Base-by-base conservation (phyloP, 2,329 filamentous ascomycete species). In the Neospermospora avenae region DNA sequence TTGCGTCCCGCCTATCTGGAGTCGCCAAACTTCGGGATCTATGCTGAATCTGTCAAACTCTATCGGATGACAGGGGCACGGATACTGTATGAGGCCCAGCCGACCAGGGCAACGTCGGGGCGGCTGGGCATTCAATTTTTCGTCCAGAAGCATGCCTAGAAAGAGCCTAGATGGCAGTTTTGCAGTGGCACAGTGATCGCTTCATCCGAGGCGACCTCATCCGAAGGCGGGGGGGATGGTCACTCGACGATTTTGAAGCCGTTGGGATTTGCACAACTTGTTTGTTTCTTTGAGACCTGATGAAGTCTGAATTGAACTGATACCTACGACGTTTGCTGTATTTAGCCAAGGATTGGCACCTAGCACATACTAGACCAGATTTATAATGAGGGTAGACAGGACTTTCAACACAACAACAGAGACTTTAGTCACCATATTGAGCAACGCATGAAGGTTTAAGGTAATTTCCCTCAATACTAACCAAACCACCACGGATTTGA, bases 21-120 rank as follows among this genome's bases (percentile, higher is more conserved):
- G 22, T 25, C 24, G 34, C 14, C 31, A 58, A 60, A 48, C 54
- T 48, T 57, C 62, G 62, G 60, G 1, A 45, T 8, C 58, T 13
- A 20, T 16, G 58, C 63, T 51, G 48, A 48, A 62, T 62, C 46
- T 56, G 58, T 62, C 63, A 59, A 57, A 51, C 10, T 51, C 42
- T 28, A 45, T 39, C 22, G 18, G 18, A 16, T 24, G 59, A 61
- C 54, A 58, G 59, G 59, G 58, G 58, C n/a, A 20, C 39, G 37
- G 18, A 22, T 20, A 10, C 2, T 24, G 34, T 49, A 49, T 24
- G 45, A 18, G 7, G 24, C 18, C 45, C 14, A 18, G 10, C 14
- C 31, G 46, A 49, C 35, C 22, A 35, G 20, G 35, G 51, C 22
- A 2, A 18, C 3, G 6, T 20, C 35, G 28, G 28, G 28, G 28